These are phyloP conservation scores for Zizania palustris DNA, from an alignment of 202 grass and related monocot genomes.

Conservation along the genomic window DNA sequence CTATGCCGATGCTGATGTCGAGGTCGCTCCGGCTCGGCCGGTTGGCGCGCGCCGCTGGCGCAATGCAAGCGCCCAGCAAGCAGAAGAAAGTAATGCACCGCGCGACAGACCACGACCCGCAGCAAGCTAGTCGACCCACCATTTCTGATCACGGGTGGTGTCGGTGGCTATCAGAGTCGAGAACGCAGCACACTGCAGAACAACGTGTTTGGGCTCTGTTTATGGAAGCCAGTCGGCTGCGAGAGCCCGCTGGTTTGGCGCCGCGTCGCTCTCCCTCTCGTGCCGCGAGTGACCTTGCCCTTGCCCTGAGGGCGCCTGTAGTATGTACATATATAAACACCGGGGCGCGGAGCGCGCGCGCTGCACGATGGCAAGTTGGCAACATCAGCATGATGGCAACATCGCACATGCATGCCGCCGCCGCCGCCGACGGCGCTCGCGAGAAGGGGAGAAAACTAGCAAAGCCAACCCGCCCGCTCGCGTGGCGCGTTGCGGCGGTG, in stretches of 20 bases:
- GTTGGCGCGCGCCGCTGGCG: conserved; percentile 25
- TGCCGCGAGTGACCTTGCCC: not conserved
- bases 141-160: conserved; percentile 39
- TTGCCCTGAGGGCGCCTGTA: not conserved
- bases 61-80: conserved; percentile 34
- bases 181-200: not conserved
- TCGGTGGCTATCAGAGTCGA: not conserved
- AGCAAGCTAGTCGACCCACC: conserved; percentile 4
- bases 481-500: too few relatives aligned
- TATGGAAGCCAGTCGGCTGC: not conserved
- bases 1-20: conserved; percentile 19
- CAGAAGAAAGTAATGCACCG: conserved; percentile 40
- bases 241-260: not conserved
- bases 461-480: too few relatives aligned
- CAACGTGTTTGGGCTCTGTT: not conserved
- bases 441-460: too few relatives aligned
- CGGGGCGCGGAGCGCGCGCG: not conserved
- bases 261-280: conserved; percentile 2
- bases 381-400: not conserved
- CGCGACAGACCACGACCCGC: not conserved
- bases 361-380: not conserved
- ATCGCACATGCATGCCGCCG: too few relatives aligned
- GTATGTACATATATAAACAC: conserved; percentile 33
- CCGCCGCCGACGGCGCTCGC: too few relatives aligned
- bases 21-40: conserved; percentile 32